phyloP scores from a whole-genome alignment of 2,329 filamentous ascomycete genomes.

The Waltergamsia citrina region DNA sequence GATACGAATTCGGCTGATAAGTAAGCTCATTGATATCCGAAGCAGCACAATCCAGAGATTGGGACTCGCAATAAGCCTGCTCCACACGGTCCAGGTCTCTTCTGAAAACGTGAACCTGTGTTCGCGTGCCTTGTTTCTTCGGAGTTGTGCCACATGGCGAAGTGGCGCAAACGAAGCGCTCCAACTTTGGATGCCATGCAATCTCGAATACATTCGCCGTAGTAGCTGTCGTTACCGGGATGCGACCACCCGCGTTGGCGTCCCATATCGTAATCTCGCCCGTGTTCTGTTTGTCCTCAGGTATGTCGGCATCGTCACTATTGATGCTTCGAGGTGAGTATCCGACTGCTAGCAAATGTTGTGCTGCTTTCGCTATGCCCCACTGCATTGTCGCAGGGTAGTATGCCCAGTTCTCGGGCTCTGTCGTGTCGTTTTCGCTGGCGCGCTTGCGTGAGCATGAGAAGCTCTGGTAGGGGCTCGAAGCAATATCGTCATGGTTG shows the following conservation, averaged over 20 bases:
- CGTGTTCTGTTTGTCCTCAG: slow-evolving; percentile 44
- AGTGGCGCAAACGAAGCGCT: slow-evolving; percentile 47
- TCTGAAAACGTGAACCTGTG: slow-evolving; percentile 49
- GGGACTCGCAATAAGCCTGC: slow-evolving; percentile 29
- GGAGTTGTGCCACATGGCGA: slow-evolving; percentile 37
- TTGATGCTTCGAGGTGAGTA: slow-evolving; percentile 48
- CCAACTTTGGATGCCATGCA: slow-evolving; percentile 47
- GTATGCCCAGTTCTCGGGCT: slow-evolving; percentile 57
- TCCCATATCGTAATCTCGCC: slow-evolving; percentile 55
- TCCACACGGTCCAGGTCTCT: slow-evolving; percentile 14
- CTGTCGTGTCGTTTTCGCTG: slow-evolving; percentile 22
- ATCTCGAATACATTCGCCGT: slow-evolving; percentile 57
- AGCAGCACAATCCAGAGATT: slow-evolving; percentile 48
- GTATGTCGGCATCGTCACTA: slow-evolving; percentile 46
- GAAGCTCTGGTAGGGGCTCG: slow-evolving; percentile 25
- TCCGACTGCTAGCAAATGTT: slow-evolving; percentile 48
- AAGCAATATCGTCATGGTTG: slow-evolving; percentile 20
- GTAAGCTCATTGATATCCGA: slow-evolving; percentile 55
- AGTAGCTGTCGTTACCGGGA: slow-evolving; percentile 39
- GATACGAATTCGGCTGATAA: slow-evolving; percentile 42
- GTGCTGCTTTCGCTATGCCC: slow-evolving; percentile 34
- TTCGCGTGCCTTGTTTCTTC: slow-evolving; percentile 31
- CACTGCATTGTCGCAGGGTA: slow-evolving; percentile 55
- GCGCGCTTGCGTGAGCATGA: slow-evolving; percentile 29
- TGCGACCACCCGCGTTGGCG: slow-evolving; percentile 27